A percentile compares a stretch with the other conserved stretches of the same genome.
phyloP scores from a whole-genome alignment of 1,284 basidiomycete species.

The Volvariella volvacea region DNA sequence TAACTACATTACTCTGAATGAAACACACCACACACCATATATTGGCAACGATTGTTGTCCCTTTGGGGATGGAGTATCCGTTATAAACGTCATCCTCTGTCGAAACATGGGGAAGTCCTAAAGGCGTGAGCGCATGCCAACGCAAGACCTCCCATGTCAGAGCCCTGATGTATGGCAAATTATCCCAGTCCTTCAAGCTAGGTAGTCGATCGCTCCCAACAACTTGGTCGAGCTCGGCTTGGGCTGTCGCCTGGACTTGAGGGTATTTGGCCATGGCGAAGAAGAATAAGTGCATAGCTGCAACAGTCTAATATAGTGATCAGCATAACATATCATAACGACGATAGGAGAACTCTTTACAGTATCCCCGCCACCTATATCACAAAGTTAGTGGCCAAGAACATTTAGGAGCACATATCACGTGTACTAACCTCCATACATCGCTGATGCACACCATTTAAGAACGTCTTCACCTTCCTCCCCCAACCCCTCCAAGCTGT shows the following conservation, averaged over 20 bases:
- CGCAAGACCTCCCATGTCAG: constrained; percentile 16
- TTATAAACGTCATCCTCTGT: constrained; percentile 5
- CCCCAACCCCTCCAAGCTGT: no score
- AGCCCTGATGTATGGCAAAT: constrained; percentile 20
- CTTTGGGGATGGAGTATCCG: constrained; percentile 6
- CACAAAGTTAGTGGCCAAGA: not conserved
- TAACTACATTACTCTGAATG: not conserved
- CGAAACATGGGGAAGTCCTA: constrained; percentile 4
- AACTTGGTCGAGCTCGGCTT: constrained; percentile 17
- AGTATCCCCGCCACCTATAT: constrained; percentile 4
- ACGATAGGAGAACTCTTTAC: constrained; percentile 8
- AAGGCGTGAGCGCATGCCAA: constrained; percentile 11
- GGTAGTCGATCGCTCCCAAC: constrained; percentile 17
- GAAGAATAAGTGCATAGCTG: constrained; percentile 16
- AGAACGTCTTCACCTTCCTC: not conserved
- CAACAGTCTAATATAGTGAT: constrained; percentile 11
- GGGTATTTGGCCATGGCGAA: constrained; percentile 26
- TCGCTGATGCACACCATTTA: constrained; percentile 4
- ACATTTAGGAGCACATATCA: not conserved
- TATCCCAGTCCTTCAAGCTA: constrained; percentile 19
- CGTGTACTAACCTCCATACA: constrained; percentile 8
- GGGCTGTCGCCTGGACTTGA: constrained; percentile 21
- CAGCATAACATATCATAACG: not conserved
- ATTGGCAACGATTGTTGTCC: constrained; percentile 4
- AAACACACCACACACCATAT: constrained; percentile 5